phyloP scores from a whole-genome alignment of 2,329 filamentous ascomycete genomes.

The Diaporthe velutina region DNA sequence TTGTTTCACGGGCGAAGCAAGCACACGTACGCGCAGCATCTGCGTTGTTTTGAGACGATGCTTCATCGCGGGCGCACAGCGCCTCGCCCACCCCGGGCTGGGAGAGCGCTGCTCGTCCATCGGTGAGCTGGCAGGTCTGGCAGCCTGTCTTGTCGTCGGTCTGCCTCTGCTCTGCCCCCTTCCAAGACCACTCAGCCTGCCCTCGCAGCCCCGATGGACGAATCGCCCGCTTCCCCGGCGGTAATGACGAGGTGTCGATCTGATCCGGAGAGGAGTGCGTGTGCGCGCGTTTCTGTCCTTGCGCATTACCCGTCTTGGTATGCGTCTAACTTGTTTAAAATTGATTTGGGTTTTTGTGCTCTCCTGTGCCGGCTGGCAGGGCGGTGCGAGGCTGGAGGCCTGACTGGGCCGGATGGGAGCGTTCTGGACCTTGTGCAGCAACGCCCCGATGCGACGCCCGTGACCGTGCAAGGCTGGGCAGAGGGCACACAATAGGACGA shows the following conservation, averaged over 20 bases:
- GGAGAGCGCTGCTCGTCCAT: not conserved
- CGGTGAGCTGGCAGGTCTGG: not conserved
- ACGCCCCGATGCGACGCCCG: conserved; percentile 28
- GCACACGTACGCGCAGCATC: conserved; percentile 2
- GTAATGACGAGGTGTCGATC: not conserved
- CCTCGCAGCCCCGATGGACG: conserved; percentile 24
- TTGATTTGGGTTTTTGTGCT: conserved; percentile 23
- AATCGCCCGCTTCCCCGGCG: conserved; percentile 17
- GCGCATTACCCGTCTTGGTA: conserved; percentile 32
- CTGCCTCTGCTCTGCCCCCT: not conserved
- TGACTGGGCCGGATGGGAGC: not conserved
- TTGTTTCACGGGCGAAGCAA: conserved; percentile 16
- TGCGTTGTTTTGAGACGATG: conserved; percentile 8
- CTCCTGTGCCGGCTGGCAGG: conserved; percentile 8
- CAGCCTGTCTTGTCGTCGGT: not conserved
- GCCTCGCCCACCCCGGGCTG: not conserved
- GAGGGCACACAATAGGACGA: conserved; percentile 23
- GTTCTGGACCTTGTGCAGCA: conserved; percentile 22
- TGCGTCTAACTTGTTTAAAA: conserved; percentile 28
- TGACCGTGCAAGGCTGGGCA: conserved; percentile 32
- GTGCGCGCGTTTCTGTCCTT: conserved; percentile 13
- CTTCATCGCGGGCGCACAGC: conserved; percentile 11
- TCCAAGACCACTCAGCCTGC: not conserved
- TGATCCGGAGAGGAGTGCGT: not conserved
- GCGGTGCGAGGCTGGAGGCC: conserved; percentile 27